Percentiles rank a stretch among this genome's conserved stretches.
These are phyloP conservation scores for Claviceps cyperi DNA, from an alignment of 2,329 filamentous ascomycete genomes.

Conservation along the genomic window DNA sequence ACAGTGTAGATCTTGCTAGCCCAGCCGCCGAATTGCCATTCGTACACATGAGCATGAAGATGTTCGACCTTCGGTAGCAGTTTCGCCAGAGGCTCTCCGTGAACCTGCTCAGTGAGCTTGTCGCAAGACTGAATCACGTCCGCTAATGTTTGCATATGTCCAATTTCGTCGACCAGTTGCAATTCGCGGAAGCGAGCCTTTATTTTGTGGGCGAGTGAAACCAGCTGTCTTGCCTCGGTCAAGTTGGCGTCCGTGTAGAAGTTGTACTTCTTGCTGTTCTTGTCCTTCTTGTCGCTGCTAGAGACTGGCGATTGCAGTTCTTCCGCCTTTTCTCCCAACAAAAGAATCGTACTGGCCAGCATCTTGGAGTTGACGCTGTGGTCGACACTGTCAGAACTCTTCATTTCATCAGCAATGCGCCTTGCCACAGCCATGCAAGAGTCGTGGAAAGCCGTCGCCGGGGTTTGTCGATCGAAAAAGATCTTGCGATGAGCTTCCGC, in stretches of 20 bases:
- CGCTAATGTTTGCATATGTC: slow-evolving; percentile 58
- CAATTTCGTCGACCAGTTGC: slow-evolving; percentile 48
- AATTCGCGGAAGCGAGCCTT: slow-evolving; percentile 61
- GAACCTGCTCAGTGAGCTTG: slow-evolving; percentile 58
- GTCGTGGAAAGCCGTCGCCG: slow-evolving; percentile 27
- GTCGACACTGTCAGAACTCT: slow-evolving; percentile 15
- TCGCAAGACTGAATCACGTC: slow-evolving; percentile 67
- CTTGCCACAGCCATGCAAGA: slow-evolving; percentile 31
- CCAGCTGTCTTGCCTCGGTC: slow-evolving; percentile 57
- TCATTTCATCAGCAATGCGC: slow-evolving; percentile 17
- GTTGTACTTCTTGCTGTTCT: slow-evolving; percentile 44
- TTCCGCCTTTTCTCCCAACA: slow-evolving; percentile 46
- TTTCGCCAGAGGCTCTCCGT: slow-evolving; percentile 74
- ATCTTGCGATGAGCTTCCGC: slow-evolving; percentile 44
- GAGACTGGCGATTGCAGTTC: slow-evolving; percentile 24
- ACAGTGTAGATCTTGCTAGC: slow-evolving; percentile 69
- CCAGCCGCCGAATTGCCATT: slow-evolving; percentile 82
- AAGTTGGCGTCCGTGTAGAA: slow-evolving; percentile 81
- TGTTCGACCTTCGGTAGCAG: slow-evolving; percentile 79
- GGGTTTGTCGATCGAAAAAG: slow-evolving; percentile 29
- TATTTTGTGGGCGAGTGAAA: slow-evolving; percentile 53
- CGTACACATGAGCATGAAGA: slow-evolving; percentile 69
- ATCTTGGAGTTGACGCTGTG: slow-evolving; percentile 35
- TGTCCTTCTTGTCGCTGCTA: slow-evolving; percentile 1
- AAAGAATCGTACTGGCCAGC: slow-evolving; percentile 51